Percentiles rank a stretch among this genome's conserved stretches.
Evolutionary conservation across 306 rosid genomes (phyloP).

Genomic region (Acacia crassicarpa): DNA sequence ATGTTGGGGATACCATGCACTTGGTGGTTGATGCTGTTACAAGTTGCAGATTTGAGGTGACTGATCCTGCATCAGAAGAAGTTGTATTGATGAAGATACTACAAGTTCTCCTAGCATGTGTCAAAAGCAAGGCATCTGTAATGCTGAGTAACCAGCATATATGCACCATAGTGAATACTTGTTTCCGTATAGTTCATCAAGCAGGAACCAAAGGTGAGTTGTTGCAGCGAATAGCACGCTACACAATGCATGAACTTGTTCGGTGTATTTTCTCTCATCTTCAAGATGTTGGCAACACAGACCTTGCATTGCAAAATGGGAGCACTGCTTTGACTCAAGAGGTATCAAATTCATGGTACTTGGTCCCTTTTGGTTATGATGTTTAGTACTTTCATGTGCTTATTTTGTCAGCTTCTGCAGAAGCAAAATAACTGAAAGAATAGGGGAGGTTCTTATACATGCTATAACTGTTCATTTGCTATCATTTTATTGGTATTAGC

Average conservation of each 20-base stretch:
- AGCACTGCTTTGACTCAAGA: slow-evolving; percentile 41
- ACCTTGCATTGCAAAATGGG: slow-evolving; percentile 53
- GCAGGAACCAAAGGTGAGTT: slow-evolving; percentile 93
- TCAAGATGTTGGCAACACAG: slow-evolving; percentile 65
- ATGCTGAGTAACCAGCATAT: slow-evolving; percentile 92
- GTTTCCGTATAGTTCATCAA: slow-evolving; percentile 96
- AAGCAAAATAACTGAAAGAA: neutral
- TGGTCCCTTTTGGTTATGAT: slow-evolving; percentile 23
- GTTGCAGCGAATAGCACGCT: slow-evolving; percentile 94
- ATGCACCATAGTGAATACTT: slow-evolving; percentile 90
- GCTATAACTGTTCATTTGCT: neutral
- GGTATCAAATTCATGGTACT: slow-evolving; percentile 43
- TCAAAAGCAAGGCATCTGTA: slow-evolving; percentile 87
- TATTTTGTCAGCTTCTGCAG: slow-evolving; percentile 13
- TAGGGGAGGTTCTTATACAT: slow-evolving; percentile 17
- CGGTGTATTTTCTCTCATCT: slow-evolving; percentile 91
- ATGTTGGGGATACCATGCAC: slow-evolving; percentile 86
- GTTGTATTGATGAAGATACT: slow-evolving; percentile 92
- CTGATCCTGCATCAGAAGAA: slow-evolving; percentile 98
- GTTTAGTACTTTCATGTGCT: neutral
- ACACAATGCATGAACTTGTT: slow-evolving; percentile 93
- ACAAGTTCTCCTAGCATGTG: slow-evolving; percentile 92
- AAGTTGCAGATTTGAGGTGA: slow-evolving; percentile 97
- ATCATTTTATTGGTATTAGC: slow-evolving; percentile 4
- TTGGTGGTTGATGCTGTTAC: slow-evolving; percentile 94